These are phyloP conservation scores for Mortierella sp. DNA, from an alignment of 371 early-diverging fungal genomes.

Conservation along the genomic window DNA sequence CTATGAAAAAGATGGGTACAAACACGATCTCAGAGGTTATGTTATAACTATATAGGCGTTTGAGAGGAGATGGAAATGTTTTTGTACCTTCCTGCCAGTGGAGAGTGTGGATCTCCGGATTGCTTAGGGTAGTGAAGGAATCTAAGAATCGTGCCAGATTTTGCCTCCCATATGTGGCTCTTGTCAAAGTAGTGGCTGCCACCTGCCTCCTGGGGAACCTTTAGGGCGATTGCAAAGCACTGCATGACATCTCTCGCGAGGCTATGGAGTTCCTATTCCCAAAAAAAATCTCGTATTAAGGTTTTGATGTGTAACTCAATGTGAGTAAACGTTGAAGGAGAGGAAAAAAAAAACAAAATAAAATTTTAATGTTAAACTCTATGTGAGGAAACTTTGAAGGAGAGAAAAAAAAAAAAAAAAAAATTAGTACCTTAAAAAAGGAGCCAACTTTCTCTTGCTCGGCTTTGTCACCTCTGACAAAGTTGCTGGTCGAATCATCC, in stretches of 20 bases:
- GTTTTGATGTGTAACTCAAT: not conserved
- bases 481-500: constrained; percentile 38
- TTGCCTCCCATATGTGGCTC: constrained; percentile 64
- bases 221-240: constrained; percentile 73
- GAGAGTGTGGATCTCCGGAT: constrained; percentile 54
- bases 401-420: no score
- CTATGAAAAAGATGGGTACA: constrained; percentile 18
- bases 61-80: not conserved
- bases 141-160: constrained; percentile 65
- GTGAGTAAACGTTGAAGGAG: not conserved
- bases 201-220: constrained; percentile 68
- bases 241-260: constrained; percentile 64
- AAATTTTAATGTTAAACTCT: not conserved
- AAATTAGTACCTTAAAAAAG: constrained; percentile 31
- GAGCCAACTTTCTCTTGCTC: constrained; percentile 19
- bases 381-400: not conserved
- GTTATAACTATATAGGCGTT: not conserved
- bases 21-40: not conserved
- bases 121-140: constrained; percentile 73
- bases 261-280: constrained; percentile 60
- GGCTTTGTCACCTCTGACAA: constrained; percentile 19
- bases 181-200: constrained; percentile 67
- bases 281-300: not conserved
- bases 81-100: constrained; percentile 69
- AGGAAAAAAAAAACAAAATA: not conserved